These are phyloP conservation scores for Leishmania mexicana DNA, from an alignment of 208 protist species.

Conservation along the genomic window DNA sequence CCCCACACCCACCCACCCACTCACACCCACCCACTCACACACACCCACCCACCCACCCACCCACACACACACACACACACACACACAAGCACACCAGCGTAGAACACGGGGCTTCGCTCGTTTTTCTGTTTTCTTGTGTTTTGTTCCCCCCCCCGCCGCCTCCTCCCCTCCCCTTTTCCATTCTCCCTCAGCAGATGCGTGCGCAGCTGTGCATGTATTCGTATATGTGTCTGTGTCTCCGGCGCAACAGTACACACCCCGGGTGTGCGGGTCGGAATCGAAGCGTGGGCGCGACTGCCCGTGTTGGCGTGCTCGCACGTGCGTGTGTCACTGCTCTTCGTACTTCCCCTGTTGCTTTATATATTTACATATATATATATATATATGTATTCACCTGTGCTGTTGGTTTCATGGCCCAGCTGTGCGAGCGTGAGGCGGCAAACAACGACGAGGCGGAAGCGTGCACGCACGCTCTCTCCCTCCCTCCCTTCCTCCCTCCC, in stretches of 20 bases:
- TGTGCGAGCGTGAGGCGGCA: background rate
- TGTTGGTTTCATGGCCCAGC: background rate
- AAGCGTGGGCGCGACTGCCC: background rate
- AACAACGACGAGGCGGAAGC: background rate
- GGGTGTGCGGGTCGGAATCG: background rate
- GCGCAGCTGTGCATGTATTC: background rate
- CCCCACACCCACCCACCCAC: too few species aligned
- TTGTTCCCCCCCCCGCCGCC: background rate
- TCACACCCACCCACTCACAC: too few species aligned
- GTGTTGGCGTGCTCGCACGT: background rate
- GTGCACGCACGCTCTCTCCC: background rate
- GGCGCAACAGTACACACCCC: too few species aligned
- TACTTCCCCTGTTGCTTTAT: background rate
- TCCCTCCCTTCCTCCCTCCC: background rate
- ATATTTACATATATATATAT: constrained; percentile 2
- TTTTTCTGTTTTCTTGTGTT: too few species aligned
- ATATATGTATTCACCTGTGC: background rate
- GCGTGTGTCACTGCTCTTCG: background rate
- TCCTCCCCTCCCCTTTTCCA: background rate
- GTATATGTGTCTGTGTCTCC: background rate
- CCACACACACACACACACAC: too few species aligned
- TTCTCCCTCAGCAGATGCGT: background rate
- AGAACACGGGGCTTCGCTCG: too few species aligned
- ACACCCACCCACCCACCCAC: too few species aligned
- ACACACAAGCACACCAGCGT: too few species aligned